phyloP scores from a whole-genome alignment of 805 yeast genomes.

The Lachancea meyersii region DNA sequence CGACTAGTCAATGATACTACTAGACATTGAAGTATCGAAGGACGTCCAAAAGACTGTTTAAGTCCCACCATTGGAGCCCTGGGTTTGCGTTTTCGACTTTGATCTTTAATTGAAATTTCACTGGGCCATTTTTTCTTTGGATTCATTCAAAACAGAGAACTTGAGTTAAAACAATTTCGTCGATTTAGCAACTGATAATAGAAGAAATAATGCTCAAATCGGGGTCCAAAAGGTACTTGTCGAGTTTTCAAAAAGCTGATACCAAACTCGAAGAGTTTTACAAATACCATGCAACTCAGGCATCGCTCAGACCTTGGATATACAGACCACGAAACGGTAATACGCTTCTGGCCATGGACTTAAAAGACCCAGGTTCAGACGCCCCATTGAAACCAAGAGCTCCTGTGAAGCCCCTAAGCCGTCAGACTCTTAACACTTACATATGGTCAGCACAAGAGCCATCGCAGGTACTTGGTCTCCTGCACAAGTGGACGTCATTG shows the following conservation, averaged over 20 bases:
- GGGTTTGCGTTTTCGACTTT: too few relatives aligned
- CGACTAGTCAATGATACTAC: neutral
- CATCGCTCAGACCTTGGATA: constrained; percentile 33
- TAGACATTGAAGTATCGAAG: too few relatives aligned
- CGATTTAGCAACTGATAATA: too few relatives aligned
- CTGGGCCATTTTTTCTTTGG: too few relatives aligned
- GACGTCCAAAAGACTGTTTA: neutral
- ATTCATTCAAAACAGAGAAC: too few relatives aligned
- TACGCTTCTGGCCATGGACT: constrained; percentile 35
- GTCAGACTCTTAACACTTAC: constrained; percentile 21
- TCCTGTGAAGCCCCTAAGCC: constrained; percentile 30
- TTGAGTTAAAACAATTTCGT: too few relatives aligned
- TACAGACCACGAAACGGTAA: constrained; percentile 38
- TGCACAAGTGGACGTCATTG: constrained; percentile 23
- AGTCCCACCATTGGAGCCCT: too few relatives aligned
- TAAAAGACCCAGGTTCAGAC: constrained; percentile 34
- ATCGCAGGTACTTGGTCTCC: constrained; percentile 21
- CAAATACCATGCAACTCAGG: constrained; percentile 32
- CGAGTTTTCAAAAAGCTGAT: constrained; percentile 17
- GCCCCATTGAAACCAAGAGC: constrained; percentile 31
- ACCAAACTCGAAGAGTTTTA: constrained; percentile 30
- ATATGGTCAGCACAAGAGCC: constrained; percentile 20
- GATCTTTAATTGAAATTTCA: too few relatives aligned
- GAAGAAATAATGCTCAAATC: constrained; percentile 30
- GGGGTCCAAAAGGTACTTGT: constrained; percentile 21